Evolutionary conservation across 2,329 filamentous ascomycete species (phyloP).

Genomic region (Orbilia quercus): DNA sequence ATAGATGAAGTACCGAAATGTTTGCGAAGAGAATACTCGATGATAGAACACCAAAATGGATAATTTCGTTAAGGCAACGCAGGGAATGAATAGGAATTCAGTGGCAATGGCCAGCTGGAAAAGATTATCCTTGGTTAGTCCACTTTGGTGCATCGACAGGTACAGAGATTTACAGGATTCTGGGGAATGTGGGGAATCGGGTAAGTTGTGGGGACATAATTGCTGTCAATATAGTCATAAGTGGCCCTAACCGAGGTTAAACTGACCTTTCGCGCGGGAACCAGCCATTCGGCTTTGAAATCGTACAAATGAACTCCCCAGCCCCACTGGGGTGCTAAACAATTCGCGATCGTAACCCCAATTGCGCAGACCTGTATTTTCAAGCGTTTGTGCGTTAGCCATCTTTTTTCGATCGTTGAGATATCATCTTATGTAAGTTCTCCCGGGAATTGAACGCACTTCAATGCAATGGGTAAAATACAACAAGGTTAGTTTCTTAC

Average conservation of each 20-base stretch:
- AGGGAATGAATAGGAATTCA: constrained; percentile 64
- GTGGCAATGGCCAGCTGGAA: constrained; percentile 63
- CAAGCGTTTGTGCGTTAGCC: constrained; percentile 5
- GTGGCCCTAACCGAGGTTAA: constrained; percentile 42
- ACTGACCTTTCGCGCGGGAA: constrained; percentile 53
- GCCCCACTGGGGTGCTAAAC: constrained; percentile 51
- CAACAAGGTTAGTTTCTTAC: constrained; percentile 61
- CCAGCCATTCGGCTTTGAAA: constrained; percentile 48
- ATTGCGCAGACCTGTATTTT: constrained; percentile 33
- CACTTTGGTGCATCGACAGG: background rate
- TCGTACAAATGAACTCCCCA: constrained; percentile 55
- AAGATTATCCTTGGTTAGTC: constrained; percentile 29
- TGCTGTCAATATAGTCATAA: constrained; percentile 19
- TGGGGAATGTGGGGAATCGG: constrained; percentile 17
- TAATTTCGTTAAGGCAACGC: constrained; percentile 63
- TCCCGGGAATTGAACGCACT: no score
- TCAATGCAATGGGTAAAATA: constrained; percentile 59
- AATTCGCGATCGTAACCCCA: constrained; percentile 41
- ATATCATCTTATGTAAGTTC: constrained; percentile 2
- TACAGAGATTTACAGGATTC: constrained; percentile 1
- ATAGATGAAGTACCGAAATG: constrained; percentile 48
- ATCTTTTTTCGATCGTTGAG: constrained; percentile 7
- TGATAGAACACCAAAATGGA: constrained; percentile 65
- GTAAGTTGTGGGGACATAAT: constrained; percentile 26
- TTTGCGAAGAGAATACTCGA: constrained; percentile 60